Evolutionary conservation across 345 rosid genomes (phyloP), one percentile per base, ranked within the genome.

Genomic region (Linum lewisii): DNA sequence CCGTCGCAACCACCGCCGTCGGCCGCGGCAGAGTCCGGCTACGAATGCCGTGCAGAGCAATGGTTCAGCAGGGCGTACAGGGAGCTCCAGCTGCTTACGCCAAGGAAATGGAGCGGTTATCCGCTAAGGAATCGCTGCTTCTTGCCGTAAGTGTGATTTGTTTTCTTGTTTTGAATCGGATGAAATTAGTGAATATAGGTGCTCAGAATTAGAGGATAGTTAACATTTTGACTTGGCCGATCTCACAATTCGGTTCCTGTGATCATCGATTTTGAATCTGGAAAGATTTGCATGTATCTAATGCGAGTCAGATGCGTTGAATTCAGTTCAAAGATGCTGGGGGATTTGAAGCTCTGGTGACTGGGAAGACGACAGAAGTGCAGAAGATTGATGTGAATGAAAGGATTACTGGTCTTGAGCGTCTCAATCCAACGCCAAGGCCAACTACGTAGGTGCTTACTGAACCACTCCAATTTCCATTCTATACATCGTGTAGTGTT

Each of bases 71-170:
- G 73, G 61, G 86, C 16, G 86, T 71, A 1, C 87, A 79, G 47
- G 95, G 92, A 19, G 79, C 95, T 68, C 76, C 91, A 20, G 87
- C 89, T 1, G 63, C 82, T 38, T 86, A 93, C 71, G 99, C 99
- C 53, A 85, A 84, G 74, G 95, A 81, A 62, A 93, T 93, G 99
- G 99, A 93, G 68, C 73, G 99, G 11, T 97, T 93, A 66, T 85
- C 97, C 42, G 99, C 99, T 56, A 93, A 93, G 68, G 99, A 93
- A 68, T 93, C 97, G 1, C 81, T 93, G 42, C 85, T 93, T 59
- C 87, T 93, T 50, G 94, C 99, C 14, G 99, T 93, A 71, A 66
- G 78, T 69, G 10, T 21, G 4, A 7, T 54, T 59, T 9, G 36
- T 22, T 66, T n/a, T 18, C 15, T 1, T 18, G 25, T 24, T 14